Base-by-base conservation (phyloP, 208 protist species). In the Acanthamoeba castellanii region DNA sequence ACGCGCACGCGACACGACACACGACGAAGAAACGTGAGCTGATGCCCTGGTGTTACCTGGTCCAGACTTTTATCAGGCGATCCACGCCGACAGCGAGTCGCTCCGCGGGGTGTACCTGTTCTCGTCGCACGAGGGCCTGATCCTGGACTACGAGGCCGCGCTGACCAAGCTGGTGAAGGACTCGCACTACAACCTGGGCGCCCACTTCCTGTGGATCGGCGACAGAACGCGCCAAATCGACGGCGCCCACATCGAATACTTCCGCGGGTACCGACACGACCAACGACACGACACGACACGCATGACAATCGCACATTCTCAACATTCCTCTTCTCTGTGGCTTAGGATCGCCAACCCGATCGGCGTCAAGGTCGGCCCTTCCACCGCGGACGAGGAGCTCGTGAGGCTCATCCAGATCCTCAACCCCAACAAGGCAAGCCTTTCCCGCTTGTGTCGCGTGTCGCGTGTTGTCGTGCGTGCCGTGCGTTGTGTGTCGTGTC, bases 181-280 rank as follows among this genome's bases (percentile, higher is more conserved):
- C 57, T 30, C 9, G 5, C 22, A 95, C 76, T 98, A 97, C 96
- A 98, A 98, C 94, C 42, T 96, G 30, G 91, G 95, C 42, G 96
- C 97, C 32, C 97, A 98, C 94, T 97, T 97, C 78, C 95, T 98
- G 57, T 98, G 97, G 97, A 98, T 98, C 52, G 97, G 97, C 55
- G 97, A 98, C 94, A 74, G 97, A 42, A 98, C 97, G 64, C 92
- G 97, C 61, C 95, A 97, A 52, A 78, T 98, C 27, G 95, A 96
- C 55, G 96, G 95, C 30, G 96, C 95, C 57, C 97, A 97, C 91
- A 95, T 97, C 22, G 97, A 98, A 92, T 98, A 98, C 94, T 98
- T 98, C 93, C 92, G 97, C 66, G 96, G 96, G 64, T 93, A 82
- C 25, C 37, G 37, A 42, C 37, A 3, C 37, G 37, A 42, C 37